phyloP scores from a whole-genome alignment of 73 alveolate species.

The Tetrahymena elliotti region DNA sequence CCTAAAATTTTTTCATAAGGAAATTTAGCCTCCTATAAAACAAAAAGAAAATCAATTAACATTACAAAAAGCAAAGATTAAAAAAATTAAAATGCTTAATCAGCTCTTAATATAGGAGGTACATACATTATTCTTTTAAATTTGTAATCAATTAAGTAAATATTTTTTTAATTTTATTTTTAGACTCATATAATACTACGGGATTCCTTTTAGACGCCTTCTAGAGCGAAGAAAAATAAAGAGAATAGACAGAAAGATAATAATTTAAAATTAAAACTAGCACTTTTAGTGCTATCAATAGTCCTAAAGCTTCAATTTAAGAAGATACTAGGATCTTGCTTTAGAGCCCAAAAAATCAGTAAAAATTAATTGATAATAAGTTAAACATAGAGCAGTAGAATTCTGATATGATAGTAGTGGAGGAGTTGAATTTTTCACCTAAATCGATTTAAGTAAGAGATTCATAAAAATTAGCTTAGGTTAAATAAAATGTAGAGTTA shows the following conservation, averaged over 20 bases:
- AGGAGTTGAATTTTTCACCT: not conserved
- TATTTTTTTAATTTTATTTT: no score
- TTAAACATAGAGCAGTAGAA: not conserved
- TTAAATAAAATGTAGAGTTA: not conserved
- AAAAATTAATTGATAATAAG: not conserved
- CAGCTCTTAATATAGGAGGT: not conserved
- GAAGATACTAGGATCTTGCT: not conserved
- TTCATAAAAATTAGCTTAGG: not conserved
- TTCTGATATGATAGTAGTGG: not conserved
- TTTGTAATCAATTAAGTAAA: no score
- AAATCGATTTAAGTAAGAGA: not conserved
- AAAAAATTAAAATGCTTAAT: not conserved
- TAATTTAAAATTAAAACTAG: not conserved
- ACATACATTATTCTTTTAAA: no score
- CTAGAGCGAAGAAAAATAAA: not conserved
- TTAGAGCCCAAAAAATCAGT: not conserved
- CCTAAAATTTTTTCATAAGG: not conserved
- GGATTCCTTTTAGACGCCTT: not conserved
- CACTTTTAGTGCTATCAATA: not conserved
- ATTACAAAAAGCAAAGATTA: no score
- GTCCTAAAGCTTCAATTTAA: not conserved
- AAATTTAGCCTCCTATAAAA: not conserved
- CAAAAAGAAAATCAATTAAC: not conserved
- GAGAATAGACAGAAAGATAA: not conserved
- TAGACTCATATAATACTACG: not conserved